Conservation (phyloP, 1,284 basidiomycete species). For the Heterobasidion annosum region DNA sequence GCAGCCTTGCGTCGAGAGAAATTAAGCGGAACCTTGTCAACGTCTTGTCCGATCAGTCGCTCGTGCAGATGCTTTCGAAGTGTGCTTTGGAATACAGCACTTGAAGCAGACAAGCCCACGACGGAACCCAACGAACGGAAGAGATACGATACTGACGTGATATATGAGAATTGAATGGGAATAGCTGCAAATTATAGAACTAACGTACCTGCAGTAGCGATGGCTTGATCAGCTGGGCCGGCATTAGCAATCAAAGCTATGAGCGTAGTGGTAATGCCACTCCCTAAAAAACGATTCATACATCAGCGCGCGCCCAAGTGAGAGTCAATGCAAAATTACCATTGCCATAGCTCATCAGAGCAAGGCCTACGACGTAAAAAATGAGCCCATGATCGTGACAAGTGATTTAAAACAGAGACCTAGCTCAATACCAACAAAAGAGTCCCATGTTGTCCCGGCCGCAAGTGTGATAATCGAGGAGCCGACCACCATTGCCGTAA, state of each 20-base stretch:
- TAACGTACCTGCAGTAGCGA: slow-evolving; percentile 47
- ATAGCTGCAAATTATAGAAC: not conserved
- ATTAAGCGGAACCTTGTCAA: slow-evolving; percentile 29
- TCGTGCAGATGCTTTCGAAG: slow-evolving; percentile 32
- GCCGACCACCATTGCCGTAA: slow-evolving; percentile 29
- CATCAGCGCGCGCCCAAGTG: not conserved
- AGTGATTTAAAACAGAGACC: slow-evolving; percentile 23
- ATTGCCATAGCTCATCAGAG: slow-evolving; percentile 34
- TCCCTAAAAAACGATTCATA: slow-evolving; percentile 22
- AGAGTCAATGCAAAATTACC: slow-evolving; percentile 20
- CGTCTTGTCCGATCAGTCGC: slow-evolving; percentile 26
- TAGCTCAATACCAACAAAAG: slow-evolving; percentile 26
- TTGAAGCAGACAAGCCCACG: slow-evolving; percentile 40
- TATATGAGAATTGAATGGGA: not conserved
- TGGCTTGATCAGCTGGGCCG: slow-evolving; percentile 48
- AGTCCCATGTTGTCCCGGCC: slow-evolving; percentile 28
- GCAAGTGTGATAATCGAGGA: slow-evolving; percentile 26
- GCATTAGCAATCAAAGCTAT: slow-evolving; percentile 56
- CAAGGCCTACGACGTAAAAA: slow-evolving; percentile 23
- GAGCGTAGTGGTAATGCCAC: slow-evolving; percentile 45
- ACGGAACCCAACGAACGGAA: slow-evolving; percentile 48
- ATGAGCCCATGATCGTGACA: not conserved
- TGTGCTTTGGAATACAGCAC: slow-evolving; percentile 36
- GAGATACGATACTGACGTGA: slow-evolving; percentile 43
- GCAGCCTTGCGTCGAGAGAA: not conserved